Evolutionary conservation across 1,284 basidiomycete species (phyloP).

Genomic region (Puccinia horiana): DNA sequence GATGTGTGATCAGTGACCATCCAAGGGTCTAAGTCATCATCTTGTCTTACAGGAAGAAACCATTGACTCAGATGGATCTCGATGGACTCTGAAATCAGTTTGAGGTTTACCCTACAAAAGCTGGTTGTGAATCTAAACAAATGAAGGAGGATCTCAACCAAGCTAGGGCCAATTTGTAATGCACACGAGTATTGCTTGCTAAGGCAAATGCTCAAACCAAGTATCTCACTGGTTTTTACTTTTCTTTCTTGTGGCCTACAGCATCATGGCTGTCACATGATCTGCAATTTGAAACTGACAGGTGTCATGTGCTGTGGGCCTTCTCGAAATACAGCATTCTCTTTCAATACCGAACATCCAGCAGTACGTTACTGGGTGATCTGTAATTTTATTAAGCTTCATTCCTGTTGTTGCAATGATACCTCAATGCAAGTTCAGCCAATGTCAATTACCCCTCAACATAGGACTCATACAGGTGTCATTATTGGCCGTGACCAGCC

Average conservation of each 20-base stretch:
- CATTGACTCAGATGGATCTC: conserved; percentile 53
- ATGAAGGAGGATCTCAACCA: conserved; percentile 70
- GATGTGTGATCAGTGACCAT: conserved; percentile 64
- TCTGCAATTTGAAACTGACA: conserved; percentile 56
- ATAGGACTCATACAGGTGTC: too few relatives aligned
- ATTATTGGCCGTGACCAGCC: too few relatives aligned
- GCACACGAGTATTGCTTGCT: conserved; percentile 69
- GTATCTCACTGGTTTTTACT: conserved; percentile 58
- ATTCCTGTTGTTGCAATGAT: too few relatives aligned
- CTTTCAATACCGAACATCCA: too few relatives aligned
- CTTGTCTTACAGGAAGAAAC: background rate
- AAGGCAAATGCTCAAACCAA: conserved; percentile 78
- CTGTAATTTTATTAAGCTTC: too few relatives aligned
- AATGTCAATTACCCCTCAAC: too few relatives aligned
- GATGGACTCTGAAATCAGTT: conserved; percentile 73
- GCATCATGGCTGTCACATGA: conserved; percentile 59
- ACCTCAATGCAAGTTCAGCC: too few relatives aligned
- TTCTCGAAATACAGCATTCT: conserved; percentile 67
- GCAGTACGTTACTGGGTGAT: too few relatives aligned
- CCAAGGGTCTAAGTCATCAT: conserved; percentile 12
- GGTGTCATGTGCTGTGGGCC: conserved; percentile 60
- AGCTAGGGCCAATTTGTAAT: conserved; percentile 70
- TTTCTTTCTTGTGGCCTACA: background rate
- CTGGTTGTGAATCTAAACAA: conserved; percentile 69
- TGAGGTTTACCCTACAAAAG: conserved; percentile 75